Percentiles rank a stretch among this genome's conserved stretches.
phyloP scores from a whole-genome alignment of 805 yeast genomes.

The Saccharomycopsis malanga region DNA sequence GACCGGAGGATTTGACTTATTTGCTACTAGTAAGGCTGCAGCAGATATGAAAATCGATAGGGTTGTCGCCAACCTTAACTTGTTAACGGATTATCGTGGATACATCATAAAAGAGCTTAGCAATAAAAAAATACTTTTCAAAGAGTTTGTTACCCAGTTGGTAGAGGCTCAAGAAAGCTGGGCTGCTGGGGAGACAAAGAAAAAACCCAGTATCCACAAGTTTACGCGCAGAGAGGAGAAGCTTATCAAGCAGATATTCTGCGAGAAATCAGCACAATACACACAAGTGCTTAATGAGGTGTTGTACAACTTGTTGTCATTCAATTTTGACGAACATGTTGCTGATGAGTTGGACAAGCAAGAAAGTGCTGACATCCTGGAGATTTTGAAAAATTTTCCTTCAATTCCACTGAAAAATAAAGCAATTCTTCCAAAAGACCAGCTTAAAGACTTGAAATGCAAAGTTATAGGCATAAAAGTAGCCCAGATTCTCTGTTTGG shows the following conservation, averaged over 20 bases:
- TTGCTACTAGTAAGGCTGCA: not conserved
- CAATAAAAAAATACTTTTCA: not conserved
- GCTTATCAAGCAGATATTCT: not conserved
- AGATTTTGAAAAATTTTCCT: not conserved
- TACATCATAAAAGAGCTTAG: not conserved
- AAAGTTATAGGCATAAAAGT: not conserved
- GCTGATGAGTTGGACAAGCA: not conserved
- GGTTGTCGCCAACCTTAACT: not conserved
- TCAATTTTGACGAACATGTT: not conserved
- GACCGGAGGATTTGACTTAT: too few relatives aligned
- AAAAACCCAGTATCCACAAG: slow-evolving; percentile 3
- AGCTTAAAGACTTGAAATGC: not conserved
- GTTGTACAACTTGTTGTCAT: not conserved
- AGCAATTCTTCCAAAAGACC: not conserved
- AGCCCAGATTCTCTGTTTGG: not conserved
- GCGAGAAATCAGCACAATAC: not conserved
- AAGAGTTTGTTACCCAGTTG: not conserved
- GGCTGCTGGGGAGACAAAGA: not conserved
- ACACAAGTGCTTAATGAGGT: not conserved
- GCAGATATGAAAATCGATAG: not conserved
- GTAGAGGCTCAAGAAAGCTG: not conserved
- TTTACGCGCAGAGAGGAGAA: slow-evolving; percentile 10
- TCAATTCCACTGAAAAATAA: not conserved
- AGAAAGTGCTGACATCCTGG: not conserved
- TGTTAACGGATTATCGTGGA: not conserved